Evolutionary conservation across 1,284 basidiomycete species (phyloP), one percentile per base, ranked within the genome.

Genomic region (Rhodotorula glutinis): DNA sequence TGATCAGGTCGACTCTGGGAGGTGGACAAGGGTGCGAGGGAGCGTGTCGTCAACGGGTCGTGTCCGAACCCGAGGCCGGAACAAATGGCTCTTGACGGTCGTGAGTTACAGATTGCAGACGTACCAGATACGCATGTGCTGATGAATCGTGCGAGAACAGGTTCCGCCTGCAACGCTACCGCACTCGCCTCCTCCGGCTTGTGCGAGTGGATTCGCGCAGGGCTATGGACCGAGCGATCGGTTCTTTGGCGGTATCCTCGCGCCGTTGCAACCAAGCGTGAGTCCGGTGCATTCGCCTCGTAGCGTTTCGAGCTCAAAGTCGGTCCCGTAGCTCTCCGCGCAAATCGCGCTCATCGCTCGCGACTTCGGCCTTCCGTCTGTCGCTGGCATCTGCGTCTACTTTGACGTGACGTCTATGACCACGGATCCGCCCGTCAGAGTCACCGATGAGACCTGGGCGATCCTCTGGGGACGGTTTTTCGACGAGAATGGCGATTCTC

Each of bases 281-380:
- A 41, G 4, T 17, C 23, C n/a, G n/a, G n/a, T n/a, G n/a, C n/a
- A n/a, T n/a, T n/a, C n/a, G n/a, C n/a, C n/a, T n/a, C n/a, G n/a
- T n/a, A n/a, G n/a, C n/a, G n/a, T n/a, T n/a, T n/a, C n/a, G n/a
- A n/a, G n/a, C n/a, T n/a, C n/a, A n/a, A n/a, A n/a, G n/a, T n/a
- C n/a, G 29, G 33, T 10, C 14, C 14, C 10, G 38, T 53, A 75
- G 74, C 67, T 75, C 11, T 25, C 68, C 2, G 57, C 68, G 17
- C 74, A 75, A 55, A 49, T 74, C 27, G 49, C 66, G 13, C 54
- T 72, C 55, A 65, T 75, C 62, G 72, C 74, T 13, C 62, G 69
- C 10, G 70, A 74, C 41, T 74, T 71, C 52, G 66, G 69, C 19
- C 52, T 74, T 0, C 70, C 74, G 3, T 67, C 68, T 0, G 62